phyloP scores from a whole-genome alignment of 2,329 filamentous ascomycete species.

The Fusarium hostae region DNA sequence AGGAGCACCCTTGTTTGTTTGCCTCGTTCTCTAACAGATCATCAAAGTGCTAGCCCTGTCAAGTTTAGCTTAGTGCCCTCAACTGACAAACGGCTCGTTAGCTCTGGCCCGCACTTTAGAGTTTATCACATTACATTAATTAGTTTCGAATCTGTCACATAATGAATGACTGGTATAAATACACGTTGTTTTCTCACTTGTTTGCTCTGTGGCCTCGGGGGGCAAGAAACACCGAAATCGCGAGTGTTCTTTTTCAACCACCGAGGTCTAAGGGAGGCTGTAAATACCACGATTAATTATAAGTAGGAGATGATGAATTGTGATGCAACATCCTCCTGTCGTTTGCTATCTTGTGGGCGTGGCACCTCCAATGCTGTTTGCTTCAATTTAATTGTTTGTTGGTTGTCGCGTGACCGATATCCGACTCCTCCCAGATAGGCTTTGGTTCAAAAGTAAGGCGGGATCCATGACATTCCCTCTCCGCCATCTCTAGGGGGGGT shows the following conservation, averaged over 20 bases:
- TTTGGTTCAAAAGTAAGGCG: accelerated
- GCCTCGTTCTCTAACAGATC: background rate
- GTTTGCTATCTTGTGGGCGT: accelerated
- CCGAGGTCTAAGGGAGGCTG: background rate
- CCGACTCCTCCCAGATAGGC: accelerated
- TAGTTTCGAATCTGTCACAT: background rate
- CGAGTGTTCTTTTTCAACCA: background rate
- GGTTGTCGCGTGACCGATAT: background rate
- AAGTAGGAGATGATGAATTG: background rate
- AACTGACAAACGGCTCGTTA: background rate
- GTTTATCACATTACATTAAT: background rate
- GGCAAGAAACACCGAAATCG: no score
- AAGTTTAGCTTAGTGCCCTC: background rate
- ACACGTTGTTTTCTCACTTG: background rate
- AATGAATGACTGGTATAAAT: background rate
- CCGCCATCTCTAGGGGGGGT: no score
- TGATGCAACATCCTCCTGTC: accelerated
- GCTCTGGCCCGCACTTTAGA: background rate
- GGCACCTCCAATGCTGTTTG: background rate
- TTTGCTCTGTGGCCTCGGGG: background rate
- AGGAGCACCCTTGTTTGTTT: background rate
- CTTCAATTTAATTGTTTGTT: background rate
- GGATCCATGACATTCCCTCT: no score
- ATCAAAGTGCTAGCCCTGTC: background rate
- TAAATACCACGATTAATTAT: background rate